A percentile compares a stretch with the other conserved stretches of the same genome.
These are phyloP conservation scores for Exophiala sideris DNA, from an alignment of 2,329 filamentous ascomycete species.

Conservation along the genomic window DNA sequence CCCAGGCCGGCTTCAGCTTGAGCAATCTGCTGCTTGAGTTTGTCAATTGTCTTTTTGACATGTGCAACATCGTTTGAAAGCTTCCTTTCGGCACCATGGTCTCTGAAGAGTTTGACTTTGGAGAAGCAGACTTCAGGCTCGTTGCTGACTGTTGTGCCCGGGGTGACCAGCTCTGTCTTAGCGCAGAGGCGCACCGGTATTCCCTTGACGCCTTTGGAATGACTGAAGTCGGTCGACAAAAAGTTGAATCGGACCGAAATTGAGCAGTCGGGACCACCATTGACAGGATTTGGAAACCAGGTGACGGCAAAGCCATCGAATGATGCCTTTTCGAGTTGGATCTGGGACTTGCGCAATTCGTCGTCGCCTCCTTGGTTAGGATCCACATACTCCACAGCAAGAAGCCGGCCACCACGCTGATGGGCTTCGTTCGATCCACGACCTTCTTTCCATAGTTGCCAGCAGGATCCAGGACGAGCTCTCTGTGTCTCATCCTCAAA, in stretches of 20 bases:
- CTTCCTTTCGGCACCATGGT: slow-evolving; percentile 93
- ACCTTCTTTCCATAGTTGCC: slow-evolving; percentile 94
- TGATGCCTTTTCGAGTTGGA: slow-evolving; percentile 71
- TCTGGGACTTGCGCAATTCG: slow-evolving; percentile 57
- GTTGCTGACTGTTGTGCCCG: slow-evolving; percentile 38
- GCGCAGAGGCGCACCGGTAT: slow-evolving; percentile 90
- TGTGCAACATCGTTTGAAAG: slow-evolving; percentile 91
- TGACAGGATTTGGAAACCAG: slow-evolving; percentile 70
- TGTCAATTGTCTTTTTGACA: slow-evolving; percentile 94
- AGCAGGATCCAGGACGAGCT: slow-evolving; percentile 74
- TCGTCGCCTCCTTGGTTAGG: slow-evolving; percentile 54
- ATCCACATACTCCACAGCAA: slow-evolving; percentile 92
- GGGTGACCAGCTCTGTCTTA: slow-evolving; percentile 71
- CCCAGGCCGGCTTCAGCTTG: slow-evolving; percentile 64
- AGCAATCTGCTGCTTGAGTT: slow-evolving; percentile 87
- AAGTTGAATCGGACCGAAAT: slow-evolving; percentile 97
- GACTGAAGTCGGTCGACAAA: slow-evolving; percentile 95
- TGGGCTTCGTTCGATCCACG: slow-evolving; percentile 94
- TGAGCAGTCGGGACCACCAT: slow-evolving; percentile 69
- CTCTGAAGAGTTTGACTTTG: slow-evolving; percentile 95
- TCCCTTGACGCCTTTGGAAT: slow-evolving; percentile 97
- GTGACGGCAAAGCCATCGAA: slow-evolving; percentile 92
- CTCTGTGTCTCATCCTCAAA: slow-evolving; percentile 96
- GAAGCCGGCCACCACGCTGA: slow-evolving; percentile 83
- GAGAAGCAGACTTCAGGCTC: slow-evolving; percentile 79